Percentiles rank a stretch among this genome's conserved stretches.
Conservation (phyloP, 2,329 filamentous ascomycete species). For the Hypoxylon sp. region DNA sequence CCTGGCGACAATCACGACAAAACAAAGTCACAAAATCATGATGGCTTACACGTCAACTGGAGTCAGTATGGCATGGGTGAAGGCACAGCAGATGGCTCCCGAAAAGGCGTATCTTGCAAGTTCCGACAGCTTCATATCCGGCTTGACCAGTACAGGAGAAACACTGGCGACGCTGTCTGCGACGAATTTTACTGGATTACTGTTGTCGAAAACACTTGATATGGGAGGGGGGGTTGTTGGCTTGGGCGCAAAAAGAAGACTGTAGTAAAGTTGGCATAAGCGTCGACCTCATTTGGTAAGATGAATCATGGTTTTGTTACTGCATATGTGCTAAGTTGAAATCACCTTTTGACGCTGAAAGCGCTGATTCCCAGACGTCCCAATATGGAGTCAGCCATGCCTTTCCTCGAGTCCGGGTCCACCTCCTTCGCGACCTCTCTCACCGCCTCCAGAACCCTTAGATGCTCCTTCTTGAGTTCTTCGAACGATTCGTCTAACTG, state of each 20-base stretch:
- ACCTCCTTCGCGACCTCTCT: slow-evolving; percentile 54
- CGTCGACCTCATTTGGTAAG: slow-evolving; percentile 39
- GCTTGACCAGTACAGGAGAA: slow-evolving; percentile 28
- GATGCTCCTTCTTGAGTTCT: slow-evolving; percentile 71
- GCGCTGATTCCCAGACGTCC: slow-evolving; percentile 48
- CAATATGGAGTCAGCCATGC: slow-evolving; percentile 51
- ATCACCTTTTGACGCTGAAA: slow-evolving; percentile 47
- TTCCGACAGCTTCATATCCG: slow-evolving; percentile 39
- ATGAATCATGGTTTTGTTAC: slow-evolving; percentile 40
- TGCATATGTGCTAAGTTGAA: slow-evolving; percentile 47
- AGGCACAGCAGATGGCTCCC: slow-evolving; percentile 50
- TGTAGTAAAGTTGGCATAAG: slow-evolving; percentile 46
- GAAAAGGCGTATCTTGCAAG: slow-evolving; percentile 48
- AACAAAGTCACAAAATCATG: slow-evolving; percentile 34
- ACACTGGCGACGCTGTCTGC: slow-evolving; percentile 32
- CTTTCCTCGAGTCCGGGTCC: slow-evolving; percentile 51
- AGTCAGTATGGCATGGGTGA: slow-evolving; percentile 49
- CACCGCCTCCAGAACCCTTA: slow-evolving; percentile 59
- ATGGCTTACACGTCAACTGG: slow-evolving; percentile 50
- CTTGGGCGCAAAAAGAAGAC: slow-evolving; percentile 34
- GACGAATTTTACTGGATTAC: slow-evolving; percentile 42
- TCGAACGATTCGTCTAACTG: slow-evolving; percentile 74
- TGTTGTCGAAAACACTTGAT: slow-evolving; percentile 41
- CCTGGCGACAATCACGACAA: slow-evolving; percentile 17
- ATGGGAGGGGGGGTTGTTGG: slow-evolving; percentile 33